A percentile compares a stretch with the other conserved stretches of the same genome.
Evolutionary conservation across 2,329 filamentous ascomycete species (phyloP).

Genomic region (Neopestalotiopsis sp.): DNA sequence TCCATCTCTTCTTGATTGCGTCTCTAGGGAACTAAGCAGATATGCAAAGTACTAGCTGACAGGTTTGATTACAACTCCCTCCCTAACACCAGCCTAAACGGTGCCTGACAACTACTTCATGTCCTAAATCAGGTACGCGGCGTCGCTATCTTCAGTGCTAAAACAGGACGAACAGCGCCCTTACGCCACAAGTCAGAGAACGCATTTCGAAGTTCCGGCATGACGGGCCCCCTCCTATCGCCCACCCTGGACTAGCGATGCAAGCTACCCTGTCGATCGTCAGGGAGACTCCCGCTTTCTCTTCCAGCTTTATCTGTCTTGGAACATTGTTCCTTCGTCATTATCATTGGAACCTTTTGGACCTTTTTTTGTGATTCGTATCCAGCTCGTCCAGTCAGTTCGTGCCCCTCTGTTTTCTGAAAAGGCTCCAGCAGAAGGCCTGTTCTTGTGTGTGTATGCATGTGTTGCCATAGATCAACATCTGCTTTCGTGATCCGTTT

Average conservation of each 20-base stretch:
- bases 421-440: no score
- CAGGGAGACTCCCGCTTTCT: constrained; percentile 6
- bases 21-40: not conserved
- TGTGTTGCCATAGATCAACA: not conserved
- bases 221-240: not conserved
- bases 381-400: no score
- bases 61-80: not conserved
- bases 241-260: not conserved
- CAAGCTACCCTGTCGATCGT: constrained; percentile 11
- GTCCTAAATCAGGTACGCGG: not conserved
- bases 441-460: no score
- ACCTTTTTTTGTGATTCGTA: no score
- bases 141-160: not conserved
- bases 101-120: not conserved
- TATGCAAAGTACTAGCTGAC: not conserved
- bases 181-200: not conserved
- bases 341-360: not conserved
- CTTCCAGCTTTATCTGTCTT: not conserved
- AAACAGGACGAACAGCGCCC: not conserved
- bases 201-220: not conserved
- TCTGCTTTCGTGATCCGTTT: not conserved
- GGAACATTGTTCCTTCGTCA: not conserved
- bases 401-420: no score
- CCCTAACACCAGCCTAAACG: not conserved
- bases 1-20: not conserved